Percentiles rank a stretch among this genome's conserved stretches.
Evolutionary conservation across 2,329 filamentous ascomycete species (phyloP).

Genomic region (Epichloe uncinata): DNA sequence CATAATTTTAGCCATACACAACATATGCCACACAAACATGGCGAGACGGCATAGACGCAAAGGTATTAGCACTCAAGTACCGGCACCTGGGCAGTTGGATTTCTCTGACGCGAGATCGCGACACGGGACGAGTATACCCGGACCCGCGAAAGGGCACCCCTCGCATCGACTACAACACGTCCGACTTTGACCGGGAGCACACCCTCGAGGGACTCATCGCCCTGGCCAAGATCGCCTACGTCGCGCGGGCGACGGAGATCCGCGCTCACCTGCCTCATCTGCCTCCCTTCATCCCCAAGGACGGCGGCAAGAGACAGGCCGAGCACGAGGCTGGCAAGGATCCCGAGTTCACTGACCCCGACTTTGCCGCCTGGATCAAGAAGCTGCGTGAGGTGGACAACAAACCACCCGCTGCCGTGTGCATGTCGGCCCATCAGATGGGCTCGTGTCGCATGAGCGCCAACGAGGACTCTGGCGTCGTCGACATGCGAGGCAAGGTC

Average conservation of each 20-base stretch:
- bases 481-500: constrained; percentile 43
- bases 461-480: constrained; percentile 37
- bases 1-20: constrained; percentile 40
- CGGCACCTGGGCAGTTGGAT: constrained; percentile 61
- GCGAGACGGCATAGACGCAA: constrained; percentile 55
- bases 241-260: constrained; percentile 71
- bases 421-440: constrained; percentile 70
- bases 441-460: constrained; percentile 61
- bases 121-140: constrained; percentile 59
- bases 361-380: constrained; percentile 49
- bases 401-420: constrained; percentile 37
- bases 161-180: constrained; percentile 56
- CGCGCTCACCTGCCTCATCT: constrained; percentile 49
- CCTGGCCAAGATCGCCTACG: constrained; percentile 62
- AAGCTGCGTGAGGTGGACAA: constrained; percentile 35
- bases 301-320: constrained; percentile 11
- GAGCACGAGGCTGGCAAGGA: constrained; percentile 13
- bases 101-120: constrained; percentile 59
- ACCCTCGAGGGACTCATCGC: constrained; percentile 59
- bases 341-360: constrained; percentile 40
- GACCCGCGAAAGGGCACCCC: constrained; percentile 54
- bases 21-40: constrained; percentile 53
- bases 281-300: constrained; percentile 41
- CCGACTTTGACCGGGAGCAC: constrained; percentile 57
- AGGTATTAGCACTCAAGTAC: constrained; percentile 55